Percentiles rank a stretch among this genome's conserved stretches.
Conservation (phyloP, 805 yeast species). For the Lachancea sp. region DNA sequence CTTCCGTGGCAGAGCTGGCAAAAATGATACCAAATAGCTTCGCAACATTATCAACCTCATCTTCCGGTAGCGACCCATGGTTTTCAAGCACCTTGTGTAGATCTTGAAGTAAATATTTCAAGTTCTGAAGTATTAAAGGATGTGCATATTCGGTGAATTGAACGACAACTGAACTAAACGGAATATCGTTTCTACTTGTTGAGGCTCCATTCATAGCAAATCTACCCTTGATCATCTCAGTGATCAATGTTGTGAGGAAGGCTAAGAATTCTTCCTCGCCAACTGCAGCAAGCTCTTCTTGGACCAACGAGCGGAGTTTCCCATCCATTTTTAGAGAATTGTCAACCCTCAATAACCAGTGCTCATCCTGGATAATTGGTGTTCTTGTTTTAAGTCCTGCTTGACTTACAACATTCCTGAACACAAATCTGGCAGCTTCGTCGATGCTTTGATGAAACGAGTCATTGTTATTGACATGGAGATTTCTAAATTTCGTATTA, state of each 20-base stretch:
- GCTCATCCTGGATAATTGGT: conserved; percentile 59
- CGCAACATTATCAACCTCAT: conserved; percentile 14
- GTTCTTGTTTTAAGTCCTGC: conserved; percentile 49
- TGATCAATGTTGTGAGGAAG: not conserved
- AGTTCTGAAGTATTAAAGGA: not conserved
- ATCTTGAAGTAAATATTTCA: not conserved
- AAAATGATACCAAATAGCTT: conserved; percentile 18
- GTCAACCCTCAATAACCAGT: conserved; percentile 65
- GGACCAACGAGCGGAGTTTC: conserved; percentile 2
- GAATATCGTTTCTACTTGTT: not conserved
- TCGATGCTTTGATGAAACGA: conserved; percentile 17
- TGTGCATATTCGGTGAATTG: not conserved
- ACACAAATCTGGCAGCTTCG: conserved; percentile 45
- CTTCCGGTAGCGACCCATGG: conserved; percentile 11
- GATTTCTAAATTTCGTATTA: too few relatives aligned
- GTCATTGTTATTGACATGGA: not conserved
- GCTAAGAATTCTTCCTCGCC: not conserved
- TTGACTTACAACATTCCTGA: conserved; percentile 60
- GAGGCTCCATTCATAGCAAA: not conserved
- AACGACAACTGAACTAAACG: not conserved
- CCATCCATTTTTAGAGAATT: conserved; percentile 62
- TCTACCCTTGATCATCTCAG: not conserved
- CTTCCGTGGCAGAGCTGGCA: not conserved
- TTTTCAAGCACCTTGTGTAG: not conserved
- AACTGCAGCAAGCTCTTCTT: not conserved